phyloP scores from a whole-genome alignment of 768 basidiomycete species.

The Leccinum longicurvipes region DNA sequence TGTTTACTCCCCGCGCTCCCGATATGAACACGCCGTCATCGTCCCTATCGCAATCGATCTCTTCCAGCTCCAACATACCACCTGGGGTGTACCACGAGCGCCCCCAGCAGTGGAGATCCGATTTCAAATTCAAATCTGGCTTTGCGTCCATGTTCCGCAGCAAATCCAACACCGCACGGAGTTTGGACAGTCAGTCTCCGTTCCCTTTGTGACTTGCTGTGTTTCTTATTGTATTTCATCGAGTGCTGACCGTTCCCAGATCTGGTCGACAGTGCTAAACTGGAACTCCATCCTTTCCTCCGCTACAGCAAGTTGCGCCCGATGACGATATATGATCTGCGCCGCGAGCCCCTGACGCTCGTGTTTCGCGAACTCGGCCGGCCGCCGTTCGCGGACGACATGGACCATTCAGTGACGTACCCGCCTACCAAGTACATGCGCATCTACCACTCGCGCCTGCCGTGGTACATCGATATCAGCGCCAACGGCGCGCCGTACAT shows the following conservation, averaged over 20 bases:
- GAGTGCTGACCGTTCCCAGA: slow-evolving; percentile 6
- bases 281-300: slow-evolving; percentile 24
- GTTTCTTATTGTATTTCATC: neutral
- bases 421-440: slow-evolving; percentile 52
- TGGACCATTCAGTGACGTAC: slow-evolving; percentile 50
- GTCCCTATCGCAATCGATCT: slow-evolving; percentile 16
- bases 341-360: slow-evolving; percentile 37
- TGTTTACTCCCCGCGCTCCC: slow-evolving; percentile 13
- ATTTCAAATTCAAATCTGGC: slow-evolving; percentile 32
- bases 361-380: slow-evolving; percentile 46
- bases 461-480: slow-evolving; percentile 66
- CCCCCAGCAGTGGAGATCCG: slow-evolving; percentile 28
- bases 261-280: slow-evolving; percentile 24
- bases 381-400: slow-evolving; percentile 44
- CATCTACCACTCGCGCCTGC: slow-evolving; percentile 52
- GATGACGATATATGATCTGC: slow-evolving; percentile 50
- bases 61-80: slow-evolving; percentile 12
- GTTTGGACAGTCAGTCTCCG: slow-evolving; percentile 17
- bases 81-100: slow-evolving; percentile 17
- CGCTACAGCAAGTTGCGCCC: slow-evolving; percentile 29
- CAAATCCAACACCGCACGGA: slow-evolving; percentile 12
- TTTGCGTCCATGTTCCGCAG: slow-evolving; percentile 30
- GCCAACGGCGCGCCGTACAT: slow-evolving; percentile 47
- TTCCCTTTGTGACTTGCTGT: neutral
- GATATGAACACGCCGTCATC: slow-evolving; percentile 28